Conservation (phyloP, 495 filamentous ascomycete genomes). For the Hypoxylon lenormandii region DNA sequence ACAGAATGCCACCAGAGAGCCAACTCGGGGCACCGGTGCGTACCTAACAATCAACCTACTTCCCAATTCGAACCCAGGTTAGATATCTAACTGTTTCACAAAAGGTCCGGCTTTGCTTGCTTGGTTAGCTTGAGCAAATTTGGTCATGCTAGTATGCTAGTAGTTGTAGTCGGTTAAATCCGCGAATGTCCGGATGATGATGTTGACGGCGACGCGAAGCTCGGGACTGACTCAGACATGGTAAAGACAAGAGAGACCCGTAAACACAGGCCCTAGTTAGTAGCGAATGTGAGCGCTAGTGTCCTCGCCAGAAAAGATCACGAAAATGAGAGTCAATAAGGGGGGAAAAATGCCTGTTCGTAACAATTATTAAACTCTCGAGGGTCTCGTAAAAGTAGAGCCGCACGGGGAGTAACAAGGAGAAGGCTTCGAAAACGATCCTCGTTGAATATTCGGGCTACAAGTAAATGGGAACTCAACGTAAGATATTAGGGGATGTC, state of each 20-base stretch:
- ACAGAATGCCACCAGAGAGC: no score
- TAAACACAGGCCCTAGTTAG: neutral
- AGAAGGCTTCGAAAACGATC: neutral
- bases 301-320: neutral
- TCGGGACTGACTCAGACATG: conserved; percentile 1
- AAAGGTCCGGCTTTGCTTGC: conserved; percentile 3
- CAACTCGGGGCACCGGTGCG: no score
- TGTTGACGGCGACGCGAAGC: neutral
- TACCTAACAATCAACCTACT: conserved; percentile 4
- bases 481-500: conserved; percentile 1
- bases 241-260: neutral
- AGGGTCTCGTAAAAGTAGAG: no score
- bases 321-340: neutral
- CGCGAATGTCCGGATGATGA: neutral
- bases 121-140: conserved; percentile 13
- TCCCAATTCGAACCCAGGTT: conserved; percentile 4
- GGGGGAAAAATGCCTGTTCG: neutral
- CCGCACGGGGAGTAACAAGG: neutral
- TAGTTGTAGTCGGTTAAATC: neutral
- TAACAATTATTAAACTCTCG: neutral
- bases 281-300: neutral
- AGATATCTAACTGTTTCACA: neutral
- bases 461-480: neutral
- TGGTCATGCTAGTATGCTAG: conserved; percentile 1
- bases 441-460: neutral